phyloP scores from a whole-genome alignment of 2,329 filamentous ascomycete genomes.

The Xylaria hypoxylon region DNA sequence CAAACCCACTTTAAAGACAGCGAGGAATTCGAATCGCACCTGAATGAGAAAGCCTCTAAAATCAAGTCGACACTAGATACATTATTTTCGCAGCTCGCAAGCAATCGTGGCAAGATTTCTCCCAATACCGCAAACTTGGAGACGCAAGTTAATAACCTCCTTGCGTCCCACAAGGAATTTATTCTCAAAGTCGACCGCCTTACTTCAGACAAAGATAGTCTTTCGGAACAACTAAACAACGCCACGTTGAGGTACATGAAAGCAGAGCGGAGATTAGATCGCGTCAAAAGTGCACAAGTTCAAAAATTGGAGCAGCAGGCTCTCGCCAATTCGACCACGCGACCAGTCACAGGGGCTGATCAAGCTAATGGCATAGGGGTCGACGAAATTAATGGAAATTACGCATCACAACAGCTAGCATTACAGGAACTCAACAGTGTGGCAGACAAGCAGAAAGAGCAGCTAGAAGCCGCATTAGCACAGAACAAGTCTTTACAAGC shows the following conservation, averaged over 20 bases:
- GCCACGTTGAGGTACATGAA: conserved; percentile 93
- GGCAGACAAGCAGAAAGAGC: conserved; percentile 86
- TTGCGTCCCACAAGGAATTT: conserved; percentile 86
- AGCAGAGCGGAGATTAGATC: conserved; percentile 93
- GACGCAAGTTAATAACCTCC: conserved; percentile 76
- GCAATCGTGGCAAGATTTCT: conserved; percentile 65
- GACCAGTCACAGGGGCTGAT: conserved; percentile 57
- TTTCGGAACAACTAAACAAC: conserved; percentile 87
- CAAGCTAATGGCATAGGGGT: conserved; percentile 66
- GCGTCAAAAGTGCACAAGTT: conserved; percentile 87
- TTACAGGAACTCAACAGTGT: conserved; percentile 82
- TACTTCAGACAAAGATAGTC: conserved; percentile 81
- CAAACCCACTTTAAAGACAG: conserved; percentile 71
- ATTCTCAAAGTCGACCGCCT: conserved; percentile 80
- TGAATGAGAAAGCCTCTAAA: conserved; percentile 78
- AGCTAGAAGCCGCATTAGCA: conserved; percentile 80
- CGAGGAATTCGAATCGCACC: conserved; percentile 82
- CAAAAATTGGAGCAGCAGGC: conserved; percentile 93
- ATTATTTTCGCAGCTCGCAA: conserved; percentile 70
- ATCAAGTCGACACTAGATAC: conserved; percentile 80
- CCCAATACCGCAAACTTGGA: conserved; percentile 81
- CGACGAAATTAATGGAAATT: conserved; percentile 66
- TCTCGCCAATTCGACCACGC: conserved; percentile 71
- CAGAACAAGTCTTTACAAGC: conserved; percentile 81
- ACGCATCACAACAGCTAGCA: conserved; percentile 77